A percentile compares a stretch with the other conserved stretches of the same genome.
Evolutionary conservation across 345 rosid genomes (phyloP).

Genomic region (Capsella bursapastoris): DNA sequence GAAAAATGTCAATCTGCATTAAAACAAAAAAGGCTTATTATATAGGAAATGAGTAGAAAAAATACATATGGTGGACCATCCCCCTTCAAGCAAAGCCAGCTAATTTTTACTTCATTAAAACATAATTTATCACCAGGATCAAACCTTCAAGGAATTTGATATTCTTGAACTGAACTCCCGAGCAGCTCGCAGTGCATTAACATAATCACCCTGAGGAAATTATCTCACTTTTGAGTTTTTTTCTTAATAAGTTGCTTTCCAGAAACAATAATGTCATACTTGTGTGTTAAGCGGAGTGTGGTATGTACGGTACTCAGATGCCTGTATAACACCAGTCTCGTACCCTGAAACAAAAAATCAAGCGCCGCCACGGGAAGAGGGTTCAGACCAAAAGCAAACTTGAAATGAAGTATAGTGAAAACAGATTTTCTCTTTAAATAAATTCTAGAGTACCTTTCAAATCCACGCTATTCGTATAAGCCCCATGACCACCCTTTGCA

Average conservation of each 20-base stretch:
- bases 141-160: conserved; percentile 77
- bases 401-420: conserved; percentile 15
- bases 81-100: conserved; percentile 28
- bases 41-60: conserved; percentile 39
- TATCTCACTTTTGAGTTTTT: conserved; percentile 20
- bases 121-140: conserved; percentile 26
- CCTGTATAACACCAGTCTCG: conserved; percentile 76
- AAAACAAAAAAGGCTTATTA: conserved; percentile 25
- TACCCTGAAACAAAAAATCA: conserved; percentile 60
- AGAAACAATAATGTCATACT: conserved; percentile 46
- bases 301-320: conserved; percentile 94
- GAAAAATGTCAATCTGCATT: conserved; percentile 84
- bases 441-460: conserved; percentile 57
- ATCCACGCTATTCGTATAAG: conserved; percentile 84
- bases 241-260: conserved; percentile 16
- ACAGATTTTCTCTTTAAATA: conserved; percentile 17
- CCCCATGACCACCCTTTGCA: conserved; percentile 99
- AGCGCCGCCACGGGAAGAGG: conserved; percentile 4
- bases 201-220: conserved; percentile 75
- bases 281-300: conserved; percentile 91
- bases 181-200: conserved; percentile 83
- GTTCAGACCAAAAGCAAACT: conserved; percentile 55
- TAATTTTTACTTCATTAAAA: conserved; percentile 17
- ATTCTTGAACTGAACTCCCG: conserved; percentile 78
- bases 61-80: conserved; percentile 6